Evolutionary conservation across 139 green algal genomes (phyloP), one percentile per base, ranked within the genome.

Genomic region (Micromonas pusilla): DNA sequence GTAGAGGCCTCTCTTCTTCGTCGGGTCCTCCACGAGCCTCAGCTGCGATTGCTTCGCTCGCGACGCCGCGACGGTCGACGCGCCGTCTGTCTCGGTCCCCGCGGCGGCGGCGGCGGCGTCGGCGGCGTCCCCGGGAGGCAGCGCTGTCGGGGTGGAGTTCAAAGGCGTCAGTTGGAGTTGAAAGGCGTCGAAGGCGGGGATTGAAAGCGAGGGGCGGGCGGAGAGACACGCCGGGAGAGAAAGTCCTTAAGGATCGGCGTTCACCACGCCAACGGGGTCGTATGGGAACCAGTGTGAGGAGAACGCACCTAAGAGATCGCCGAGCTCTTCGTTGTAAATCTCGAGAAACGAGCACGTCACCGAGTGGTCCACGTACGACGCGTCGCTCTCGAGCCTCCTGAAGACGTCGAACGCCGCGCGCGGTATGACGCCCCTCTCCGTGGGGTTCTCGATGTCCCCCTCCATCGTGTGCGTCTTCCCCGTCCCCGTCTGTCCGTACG

Each of bases 291-390:
- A n/a, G n/a, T n/a, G n/a, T n/a, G n/a, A n/a, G n/a, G n/a, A n/a
- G n/a, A n/a, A n/a, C n/a, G n/a, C n/a, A n/a, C 25, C 28, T n/a
- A 83, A 60, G 32, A 83, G 38, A 71, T 83, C 79, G 2, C 25
- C 65, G 37, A 83, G 36, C 28, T 77, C 34, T 62, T 83, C 79
- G 72, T 80, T 80, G 79, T 83, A 83, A 23, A 83, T 77, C 72
- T 83, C 79, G 23, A 80, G 72, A 3, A 75, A 80, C 21, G 79
- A 83, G 6, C 54, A 38, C 28, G 16, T 38, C 26, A 82, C 70
- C 4, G 6, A 23, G 52, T 23, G 26, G 39, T 78, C 32, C 3
- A 74, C 67, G 76, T 72, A 81, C n/a, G 23, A 76, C 36, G n/a
- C 63, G 25, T 81, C 36, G 64, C n/a, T 32, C 72, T 25, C 6